These are phyloP conservation scores for Diaporthe sp. DNA, from an alignment of 2,329 filamentous ascomycete genomes.

Conservation along the genomic window DNA sequence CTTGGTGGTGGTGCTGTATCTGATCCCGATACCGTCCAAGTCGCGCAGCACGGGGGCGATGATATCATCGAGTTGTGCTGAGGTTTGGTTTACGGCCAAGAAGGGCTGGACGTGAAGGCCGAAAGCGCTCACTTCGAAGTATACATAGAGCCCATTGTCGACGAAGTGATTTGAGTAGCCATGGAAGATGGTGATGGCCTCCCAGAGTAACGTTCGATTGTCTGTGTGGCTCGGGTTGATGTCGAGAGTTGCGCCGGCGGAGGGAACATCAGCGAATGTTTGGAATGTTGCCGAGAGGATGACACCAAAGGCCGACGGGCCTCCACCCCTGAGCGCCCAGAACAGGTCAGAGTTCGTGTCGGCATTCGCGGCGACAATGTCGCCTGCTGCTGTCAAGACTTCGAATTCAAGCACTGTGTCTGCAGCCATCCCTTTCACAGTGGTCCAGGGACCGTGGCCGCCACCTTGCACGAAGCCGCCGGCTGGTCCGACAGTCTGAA, in stretches of 20 bases:
- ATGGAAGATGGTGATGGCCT: constrained; percentile 48
- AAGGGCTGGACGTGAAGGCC: constrained; percentile 57
- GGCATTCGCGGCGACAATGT: constrained; percentile 57
- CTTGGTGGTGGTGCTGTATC: constrained; percentile 48
- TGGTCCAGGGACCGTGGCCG: constrained; percentile 65
- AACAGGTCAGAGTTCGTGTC: constrained; percentile 65
- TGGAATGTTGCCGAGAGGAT: constrained; percentile 65
- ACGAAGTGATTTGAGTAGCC: constrained; percentile 57
- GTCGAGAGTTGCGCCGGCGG: constrained; percentile 58
- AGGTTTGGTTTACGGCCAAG: constrained; percentile 54
- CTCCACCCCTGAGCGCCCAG: constrained; percentile 69
- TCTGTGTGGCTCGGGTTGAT: constrained; percentile 54
- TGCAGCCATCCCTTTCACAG: constrained; percentile 46
- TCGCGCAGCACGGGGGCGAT: constrained; percentile 54
- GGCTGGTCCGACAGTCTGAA: constrained; percentile 66
- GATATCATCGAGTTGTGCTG: constrained; percentile 51
- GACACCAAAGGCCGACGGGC: constrained; percentile 66
- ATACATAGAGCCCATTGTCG: constrained; percentile 57
- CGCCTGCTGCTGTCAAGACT: constrained; percentile 58
- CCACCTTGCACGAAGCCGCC: constrained; percentile 74
- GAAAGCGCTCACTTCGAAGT: constrained; percentile 58
- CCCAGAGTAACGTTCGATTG: constrained; percentile 60
- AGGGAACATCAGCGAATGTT: constrained; percentile 61
- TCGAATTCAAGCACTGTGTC: constrained; percentile 29
- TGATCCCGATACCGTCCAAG: constrained; percentile 48